phyloP scores from a whole-genome alignment of 208 protist genomes.

The Vickermania ingenoplastis region DNA sequence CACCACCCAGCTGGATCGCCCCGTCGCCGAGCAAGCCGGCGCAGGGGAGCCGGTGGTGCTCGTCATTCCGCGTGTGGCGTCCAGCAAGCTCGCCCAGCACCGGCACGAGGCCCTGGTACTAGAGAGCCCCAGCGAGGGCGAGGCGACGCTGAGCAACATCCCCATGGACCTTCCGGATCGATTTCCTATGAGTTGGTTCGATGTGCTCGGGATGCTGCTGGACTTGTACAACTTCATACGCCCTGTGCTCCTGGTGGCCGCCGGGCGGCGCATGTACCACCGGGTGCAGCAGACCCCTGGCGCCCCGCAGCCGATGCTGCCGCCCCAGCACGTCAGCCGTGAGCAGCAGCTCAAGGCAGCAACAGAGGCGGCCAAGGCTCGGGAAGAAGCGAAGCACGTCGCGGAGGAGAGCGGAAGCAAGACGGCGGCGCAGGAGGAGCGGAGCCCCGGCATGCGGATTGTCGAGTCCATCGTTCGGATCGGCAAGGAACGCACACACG shows the following conservation, averaged over 20 bases:
- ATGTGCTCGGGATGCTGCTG: slow-evolving; percentile 59
- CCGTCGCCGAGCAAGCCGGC: no score
- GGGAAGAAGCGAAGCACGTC: not conserved
- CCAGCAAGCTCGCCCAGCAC: slow-evolving; percentile 19
- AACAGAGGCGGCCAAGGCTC: slow-evolving; percentile 27
- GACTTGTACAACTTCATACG: slow-evolving; percentile 57
- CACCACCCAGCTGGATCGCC: no score
- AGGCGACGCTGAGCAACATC: not conserved
- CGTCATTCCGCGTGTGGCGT: slow-evolving; percentile 66
- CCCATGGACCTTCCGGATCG: not conserved
- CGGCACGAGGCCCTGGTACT: slow-evolving; percentile 3
- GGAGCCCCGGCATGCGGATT: not conserved
- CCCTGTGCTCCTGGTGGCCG: slow-evolving; percentile 49
- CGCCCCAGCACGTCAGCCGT: slow-evolving; percentile 29
- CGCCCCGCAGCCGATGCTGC: slow-evolving; percentile 10
- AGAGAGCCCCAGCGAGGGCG: not conserved
- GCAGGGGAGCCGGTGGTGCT: slow-evolving; percentile 19
- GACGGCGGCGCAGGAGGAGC: not conserved
- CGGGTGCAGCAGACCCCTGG: not conserved
- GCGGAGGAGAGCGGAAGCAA: not conserved
- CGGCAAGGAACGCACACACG: not conserved
- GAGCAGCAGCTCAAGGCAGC: slow-evolving; percentile 36
- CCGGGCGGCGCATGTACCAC: slow-evolving; percentile 32
- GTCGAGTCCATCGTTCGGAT: not conserved
- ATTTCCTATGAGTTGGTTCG: slow-evolving; percentile 19